These are phyloP conservation scores for Amanita subjunquillea DNA, from an alignment of 768 basidiomycete species.

Conservation along the genomic window DNA sequence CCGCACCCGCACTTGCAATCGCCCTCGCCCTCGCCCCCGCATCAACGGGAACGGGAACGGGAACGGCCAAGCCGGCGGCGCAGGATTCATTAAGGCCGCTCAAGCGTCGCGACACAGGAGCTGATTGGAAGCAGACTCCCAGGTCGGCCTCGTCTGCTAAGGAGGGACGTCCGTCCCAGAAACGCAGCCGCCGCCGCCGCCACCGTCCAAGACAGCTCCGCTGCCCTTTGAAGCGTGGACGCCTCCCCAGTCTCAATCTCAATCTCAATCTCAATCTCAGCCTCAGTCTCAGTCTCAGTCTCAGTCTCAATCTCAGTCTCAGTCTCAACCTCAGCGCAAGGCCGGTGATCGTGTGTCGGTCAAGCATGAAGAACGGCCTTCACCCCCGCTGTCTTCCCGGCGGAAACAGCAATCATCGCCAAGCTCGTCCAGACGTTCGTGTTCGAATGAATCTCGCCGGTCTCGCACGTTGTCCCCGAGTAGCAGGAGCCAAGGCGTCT, in stretches of 20 bases:
- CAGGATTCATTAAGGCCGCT: background rate
- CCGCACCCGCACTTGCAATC: too few relatives aligned
- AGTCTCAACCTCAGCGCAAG: background rate
- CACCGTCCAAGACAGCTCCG: background rate
- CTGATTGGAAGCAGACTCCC: background rate
- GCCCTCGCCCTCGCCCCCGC: too few relatives aligned
- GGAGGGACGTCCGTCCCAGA: background rate
- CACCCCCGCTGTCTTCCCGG: background rate
- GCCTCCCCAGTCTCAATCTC: background rate
- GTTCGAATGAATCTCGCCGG: slow-evolving; percentile 1
- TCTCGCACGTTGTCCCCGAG: slow-evolving; percentile 1
- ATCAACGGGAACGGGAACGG: too few relatives aligned
- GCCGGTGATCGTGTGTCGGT: too few relatives aligned
- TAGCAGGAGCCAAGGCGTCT: slow-evolving; percentile 1
- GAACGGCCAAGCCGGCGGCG: background rate
- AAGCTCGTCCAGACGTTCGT: background rate
- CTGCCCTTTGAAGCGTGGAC: background rate
- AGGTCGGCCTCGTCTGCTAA: background rate
- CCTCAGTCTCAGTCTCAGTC: too few relatives aligned
- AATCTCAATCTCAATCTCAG: too few relatives aligned
- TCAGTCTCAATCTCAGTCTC: background rate
- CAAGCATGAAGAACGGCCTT: background rate
- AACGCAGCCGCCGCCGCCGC: background rate
- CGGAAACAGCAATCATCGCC: background rate
- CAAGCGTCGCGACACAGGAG: background rate